Evolutionary conservation across 352 stramenopile species (phyloP).

Genomic region (Phytophthora europaea): DNA sequence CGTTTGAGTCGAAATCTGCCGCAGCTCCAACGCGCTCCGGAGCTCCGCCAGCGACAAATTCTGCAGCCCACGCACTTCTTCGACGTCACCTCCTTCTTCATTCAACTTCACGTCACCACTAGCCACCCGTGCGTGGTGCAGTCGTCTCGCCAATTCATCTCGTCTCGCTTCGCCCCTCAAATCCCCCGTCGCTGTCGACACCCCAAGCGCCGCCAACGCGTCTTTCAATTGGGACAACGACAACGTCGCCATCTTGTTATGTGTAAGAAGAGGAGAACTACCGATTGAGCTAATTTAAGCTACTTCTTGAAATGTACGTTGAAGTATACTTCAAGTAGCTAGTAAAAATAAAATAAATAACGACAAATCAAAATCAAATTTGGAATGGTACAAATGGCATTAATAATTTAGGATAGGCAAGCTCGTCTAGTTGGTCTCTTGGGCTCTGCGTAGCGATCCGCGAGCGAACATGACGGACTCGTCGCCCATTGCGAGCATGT

Average conservation of each 20-base stretch:
- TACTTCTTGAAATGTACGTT: too few relatives aligned
- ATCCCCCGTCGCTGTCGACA: constrained; percentile 46
- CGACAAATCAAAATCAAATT: constrained; percentile 3
- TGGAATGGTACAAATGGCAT: not conserved
- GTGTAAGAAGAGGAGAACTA: not conserved
- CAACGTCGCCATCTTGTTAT: constrained; percentile 15
- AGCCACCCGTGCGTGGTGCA: constrained; percentile 19
- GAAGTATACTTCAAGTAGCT: too few relatives aligned
- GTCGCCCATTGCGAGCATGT: constrained; percentile 26
- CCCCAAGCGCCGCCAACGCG: constrained; percentile 37
- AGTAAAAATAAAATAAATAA: constrained; percentile 4
- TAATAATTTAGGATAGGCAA: constrained; percentile 5
- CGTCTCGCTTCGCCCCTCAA: constrained; percentile 48
- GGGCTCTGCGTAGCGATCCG: constrained; percentile 6
- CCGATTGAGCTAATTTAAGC: too few relatives aligned
- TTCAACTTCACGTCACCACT: not conserved
- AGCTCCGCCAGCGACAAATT: constrained; percentile 43
- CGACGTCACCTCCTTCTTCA: not conserved
- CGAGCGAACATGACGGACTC: constrained; percentile 20
- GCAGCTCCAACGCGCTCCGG: constrained; percentile 44
- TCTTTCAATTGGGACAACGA: constrained; percentile 48
- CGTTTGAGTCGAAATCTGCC: constrained; percentile 48
- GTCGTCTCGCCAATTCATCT: constrained; percentile 39
- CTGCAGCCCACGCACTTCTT: constrained; percentile 3
- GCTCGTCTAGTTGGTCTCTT: not conserved